A percentile compares a stretch with the other conserved stretches of the same genome.
phyloP scores from a whole-genome alignment of 345 rosid genomes.

The Sonneratia caseolaris region DNA sequence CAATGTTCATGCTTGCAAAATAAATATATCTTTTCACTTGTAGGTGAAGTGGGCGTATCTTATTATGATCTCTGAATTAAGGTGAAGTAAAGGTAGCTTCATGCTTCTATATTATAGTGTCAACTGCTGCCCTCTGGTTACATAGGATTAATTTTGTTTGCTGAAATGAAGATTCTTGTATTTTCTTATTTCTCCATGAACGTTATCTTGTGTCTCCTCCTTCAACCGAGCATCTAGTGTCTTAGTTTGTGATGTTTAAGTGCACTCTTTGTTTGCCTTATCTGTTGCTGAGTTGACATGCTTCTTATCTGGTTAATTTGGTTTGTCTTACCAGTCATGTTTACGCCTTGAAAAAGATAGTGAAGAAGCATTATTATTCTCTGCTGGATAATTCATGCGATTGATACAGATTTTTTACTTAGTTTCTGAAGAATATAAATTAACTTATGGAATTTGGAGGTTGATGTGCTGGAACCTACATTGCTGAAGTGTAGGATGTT shows the following conservation, averaged over 20 bases:
- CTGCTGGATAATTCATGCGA: background rate
- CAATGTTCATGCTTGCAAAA: conserved; percentile 60
- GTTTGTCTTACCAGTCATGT: background rate
- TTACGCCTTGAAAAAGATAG: background rate
- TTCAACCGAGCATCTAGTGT: background rate
- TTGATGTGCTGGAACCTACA: background rate
- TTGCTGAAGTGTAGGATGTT: background rate
- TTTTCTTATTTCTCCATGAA: background rate
- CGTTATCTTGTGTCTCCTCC: background rate
- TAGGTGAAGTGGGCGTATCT: conserved; percentile 99
- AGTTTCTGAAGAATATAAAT: background rate
- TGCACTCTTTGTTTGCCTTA: too few relatives aligned
- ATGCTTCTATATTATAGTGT: conserved; percentile 25
- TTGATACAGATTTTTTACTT: background rate
- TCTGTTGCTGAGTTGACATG: too few relatives aligned
- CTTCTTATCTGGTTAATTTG: background rate
- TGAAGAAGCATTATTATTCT: background rate
- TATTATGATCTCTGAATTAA: conserved; percentile 96
- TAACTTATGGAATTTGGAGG: background rate
- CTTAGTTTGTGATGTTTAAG: background rate
- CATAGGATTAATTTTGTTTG: background rate
- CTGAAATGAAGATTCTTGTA: background rate
- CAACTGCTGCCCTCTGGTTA: conserved; percentile 13
- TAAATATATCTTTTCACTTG: conserved; percentile 92
- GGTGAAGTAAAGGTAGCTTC: conserved; percentile 99